Evolutionary conservation across 441 rosid genomes (phyloP).

Genomic region (Erysimum pusillum): DNA sequence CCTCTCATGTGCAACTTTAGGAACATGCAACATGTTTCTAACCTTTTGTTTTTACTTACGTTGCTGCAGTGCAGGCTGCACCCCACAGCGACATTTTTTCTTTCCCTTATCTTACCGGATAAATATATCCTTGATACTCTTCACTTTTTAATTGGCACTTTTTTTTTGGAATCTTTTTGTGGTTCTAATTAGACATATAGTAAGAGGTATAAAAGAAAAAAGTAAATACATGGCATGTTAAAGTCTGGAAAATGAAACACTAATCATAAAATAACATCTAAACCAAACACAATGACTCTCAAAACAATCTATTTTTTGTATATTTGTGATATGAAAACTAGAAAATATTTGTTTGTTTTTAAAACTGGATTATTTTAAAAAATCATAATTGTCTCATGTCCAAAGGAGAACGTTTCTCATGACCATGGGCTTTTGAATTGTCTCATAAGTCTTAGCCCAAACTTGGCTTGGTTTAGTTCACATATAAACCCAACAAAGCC

Average conservation of each 20-base stretch:
- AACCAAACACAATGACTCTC: neutral
- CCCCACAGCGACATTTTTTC: constrained; percentile 12
- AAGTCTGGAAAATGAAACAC: too few species aligned
- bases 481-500: neutral
- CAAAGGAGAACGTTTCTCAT: neutral
- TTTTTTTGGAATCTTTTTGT: neutral
- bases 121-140: constrained; percentile 17
- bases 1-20: constrained; percentile 43
- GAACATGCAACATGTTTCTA: constrained; percentile 44
- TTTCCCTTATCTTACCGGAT: constrained; percentile 18
- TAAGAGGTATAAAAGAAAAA: too few species aligned
- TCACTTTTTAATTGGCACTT: neutral
- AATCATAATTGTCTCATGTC: too few species aligned
- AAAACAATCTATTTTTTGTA: too few species aligned
- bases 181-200: neutral
- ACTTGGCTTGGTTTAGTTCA: neutral
- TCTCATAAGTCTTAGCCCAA: neutral
- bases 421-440: neutral
- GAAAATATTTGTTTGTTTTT: too few species aligned
- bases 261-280: too few species aligned
- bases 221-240: too few species aligned
- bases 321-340: neutral
- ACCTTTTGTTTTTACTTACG: constrained; percentile 13
- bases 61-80: constrained; percentile 24
- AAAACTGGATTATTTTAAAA: neutral